A percentile compares a stretch with the other conserved stretches of the same genome.
Conservation (phyloP, 805 yeast species). For the Barnettozyma sp. region DNA sequence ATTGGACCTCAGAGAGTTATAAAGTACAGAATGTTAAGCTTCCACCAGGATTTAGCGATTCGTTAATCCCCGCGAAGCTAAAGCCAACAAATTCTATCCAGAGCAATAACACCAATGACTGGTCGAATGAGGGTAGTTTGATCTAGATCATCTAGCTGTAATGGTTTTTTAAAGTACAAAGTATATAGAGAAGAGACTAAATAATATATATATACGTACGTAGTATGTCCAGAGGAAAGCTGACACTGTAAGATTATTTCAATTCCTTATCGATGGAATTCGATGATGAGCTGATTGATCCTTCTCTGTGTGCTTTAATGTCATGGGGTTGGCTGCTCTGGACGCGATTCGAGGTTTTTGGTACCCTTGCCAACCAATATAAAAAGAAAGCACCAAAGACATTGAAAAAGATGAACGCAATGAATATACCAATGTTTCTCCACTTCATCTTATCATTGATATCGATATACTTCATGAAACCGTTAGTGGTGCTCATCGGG, state of each 20-base stretch:
- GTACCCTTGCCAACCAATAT: conserved; percentile 62
- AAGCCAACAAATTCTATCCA: conserved; percentile 7
- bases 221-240: background rate
- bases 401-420: conserved; percentile 36
- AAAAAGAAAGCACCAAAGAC: conserved; percentile 35
- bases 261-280: background rate
- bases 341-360: conserved; percentile 43
- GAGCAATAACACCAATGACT: conserved; percentile 7
- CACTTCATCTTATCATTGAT: conserved; percentile 42
- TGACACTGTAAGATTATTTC: background rate
- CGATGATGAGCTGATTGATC: too few species aligned
- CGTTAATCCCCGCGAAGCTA: conserved; percentile 28
- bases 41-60: conserved; percentile 38
- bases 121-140: conserved; percentile 15
- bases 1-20: conserved; percentile 11
- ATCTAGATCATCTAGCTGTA: too few species aligned
- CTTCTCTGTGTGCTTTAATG: background rate
- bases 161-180: too few species aligned
- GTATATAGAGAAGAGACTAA: background rate
- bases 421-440: conserved; percentile 57
- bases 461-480: conserved; percentile 41
- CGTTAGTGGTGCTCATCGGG: conserved; percentile 47
- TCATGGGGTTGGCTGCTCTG: conserved; percentile 20
- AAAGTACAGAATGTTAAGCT: conserved; percentile 17
- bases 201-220: background rate